A percentile compares a stretch with the other conserved stretches of the same genome.
Conservation (phyloP, 78 protist genomes). For the Pelomyxa schiedti region DNA sequence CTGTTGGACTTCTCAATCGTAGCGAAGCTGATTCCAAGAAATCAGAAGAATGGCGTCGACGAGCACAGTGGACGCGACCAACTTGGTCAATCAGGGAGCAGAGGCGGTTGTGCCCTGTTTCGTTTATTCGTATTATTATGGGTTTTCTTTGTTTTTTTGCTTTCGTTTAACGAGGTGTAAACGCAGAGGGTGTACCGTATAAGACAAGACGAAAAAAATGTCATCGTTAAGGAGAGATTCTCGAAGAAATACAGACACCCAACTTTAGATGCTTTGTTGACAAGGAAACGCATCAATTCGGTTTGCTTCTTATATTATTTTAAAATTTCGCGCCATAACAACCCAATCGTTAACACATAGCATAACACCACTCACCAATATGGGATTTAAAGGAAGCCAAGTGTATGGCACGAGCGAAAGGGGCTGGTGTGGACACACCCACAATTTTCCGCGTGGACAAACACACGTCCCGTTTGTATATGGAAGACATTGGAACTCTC, state of each 20-base stretch:
- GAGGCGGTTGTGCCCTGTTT: no score
- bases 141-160: no score
- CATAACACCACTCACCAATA: conserved; percentile 10
- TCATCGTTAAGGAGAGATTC: conserved; percentile 66
- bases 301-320: conserved; percentile 30
- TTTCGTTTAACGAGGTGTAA: no score
- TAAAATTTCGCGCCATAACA: conserved; percentile 23
- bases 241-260: conserved; percentile 60
- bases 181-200: conserved; percentile 14
- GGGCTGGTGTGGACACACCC: background rate
- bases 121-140: no score
- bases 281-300: conserved; percentile 27
- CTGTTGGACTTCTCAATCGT: no score
- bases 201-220: conserved; percentile 26
- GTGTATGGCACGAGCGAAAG: background rate
- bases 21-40: no score
- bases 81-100: no score
- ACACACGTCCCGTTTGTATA: background rate
- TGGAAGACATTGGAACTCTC: background rate
- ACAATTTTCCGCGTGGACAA: background rate
- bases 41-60: no score
- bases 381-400: conserved; percentile 23
- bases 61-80: no score
- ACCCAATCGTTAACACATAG: conserved; percentile 17
- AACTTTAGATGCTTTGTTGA: conserved; percentile 35